A percentile compares a stretch with the other conserved stretches of the same genome.
Evolutionary conservation across 768 basidiomycete genomes (phyloP).

Genomic region (Lenzites betulinus): DNA sequence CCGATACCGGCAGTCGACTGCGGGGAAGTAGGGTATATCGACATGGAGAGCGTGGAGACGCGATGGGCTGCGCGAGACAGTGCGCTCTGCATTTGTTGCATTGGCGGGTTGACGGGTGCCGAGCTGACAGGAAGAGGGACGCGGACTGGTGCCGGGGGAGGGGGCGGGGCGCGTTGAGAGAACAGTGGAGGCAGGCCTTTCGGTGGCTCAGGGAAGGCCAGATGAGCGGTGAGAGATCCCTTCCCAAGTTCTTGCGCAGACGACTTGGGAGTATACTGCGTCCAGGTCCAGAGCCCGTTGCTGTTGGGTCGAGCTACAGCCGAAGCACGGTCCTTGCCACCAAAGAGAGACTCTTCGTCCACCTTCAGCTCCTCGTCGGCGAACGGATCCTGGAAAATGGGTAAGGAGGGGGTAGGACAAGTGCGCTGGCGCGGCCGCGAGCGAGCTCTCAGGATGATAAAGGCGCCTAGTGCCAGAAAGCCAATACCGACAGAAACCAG

Average conservation of each 20-base stretch:
- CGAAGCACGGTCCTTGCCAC: slow-evolving; percentile 68
- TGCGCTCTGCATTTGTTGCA: slow-evolving; percentile 45
- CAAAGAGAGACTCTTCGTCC: slow-evolving; percentile 68
- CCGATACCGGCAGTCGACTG: slow-evolving; percentile 28
- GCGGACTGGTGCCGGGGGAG: not conserved
- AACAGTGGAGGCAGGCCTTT: not conserved
- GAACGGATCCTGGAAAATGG: slow-evolving; percentile 62
- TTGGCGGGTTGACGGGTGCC: not conserved
- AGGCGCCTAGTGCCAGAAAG: slow-evolving; percentile 49
- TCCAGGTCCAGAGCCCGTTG: slow-evolving; percentile 52
- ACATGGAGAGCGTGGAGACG: slow-evolving; percentile 46
- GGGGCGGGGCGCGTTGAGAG: slow-evolving; percentile 19
- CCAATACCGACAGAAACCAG: slow-evolving; percentile 55
- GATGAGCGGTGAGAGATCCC: slow-evolving; percentile 24
- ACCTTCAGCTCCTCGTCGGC: slow-evolving; percentile 47
- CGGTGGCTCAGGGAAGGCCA: not conserved
- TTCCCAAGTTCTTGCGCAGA: slow-evolving; percentile 24
- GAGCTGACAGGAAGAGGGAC: not conserved
- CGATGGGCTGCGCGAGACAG: slow-evolving; percentile 43
- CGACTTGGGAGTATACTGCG: slow-evolving; percentile 34
- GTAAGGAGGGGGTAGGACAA: slow-evolving; percentile 74
- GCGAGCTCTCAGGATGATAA: slow-evolving; percentile 50
- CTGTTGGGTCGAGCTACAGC: slow-evolving; percentile 34
- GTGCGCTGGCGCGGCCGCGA: slow-evolving; percentile 51
- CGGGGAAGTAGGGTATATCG: slow-evolving; percentile 50